Evolutionary conservation across 169 alveolate genomes (phyloP).

Genomic region (Eimeria sp.): DNA sequence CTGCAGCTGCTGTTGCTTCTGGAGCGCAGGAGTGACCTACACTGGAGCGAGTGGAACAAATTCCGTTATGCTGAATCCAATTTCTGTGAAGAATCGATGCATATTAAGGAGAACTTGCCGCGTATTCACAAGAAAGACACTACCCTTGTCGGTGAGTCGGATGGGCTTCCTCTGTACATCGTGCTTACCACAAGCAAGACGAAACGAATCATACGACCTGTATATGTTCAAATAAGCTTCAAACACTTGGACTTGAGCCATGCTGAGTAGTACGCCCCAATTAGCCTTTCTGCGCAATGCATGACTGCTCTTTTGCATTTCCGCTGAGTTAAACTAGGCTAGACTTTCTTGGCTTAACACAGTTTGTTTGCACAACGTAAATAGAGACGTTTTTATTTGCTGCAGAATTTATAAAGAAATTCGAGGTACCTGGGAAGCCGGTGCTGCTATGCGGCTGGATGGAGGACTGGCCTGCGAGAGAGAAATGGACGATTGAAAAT

Average conservation of each 20-base stretch:
- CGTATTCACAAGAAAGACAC: conserved; percentile 49
- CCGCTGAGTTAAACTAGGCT: no score
- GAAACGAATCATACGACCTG: no score
- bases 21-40: not conserved
- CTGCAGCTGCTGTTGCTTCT: not conserved
- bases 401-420: conserved; percentile 22
- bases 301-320: no score
- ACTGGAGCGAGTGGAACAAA: conserved; percentile 76
- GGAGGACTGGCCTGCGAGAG: conserved; percentile 84
- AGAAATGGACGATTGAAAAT: conserved; percentile 17
- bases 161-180: not conserved
- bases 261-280: no score
- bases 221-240: no score
- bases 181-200: no score
- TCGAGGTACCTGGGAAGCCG: conserved; percentile 70
- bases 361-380: no score
- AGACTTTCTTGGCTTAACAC: no score
- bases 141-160: not conserved
- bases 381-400: not conserved
- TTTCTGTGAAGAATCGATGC: conserved; percentile 71
- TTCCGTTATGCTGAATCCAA: conserved; percentile 33
- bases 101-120: conserved; percentile 42
- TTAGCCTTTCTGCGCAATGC: no score
- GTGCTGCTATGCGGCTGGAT: conserved; percentile 83
- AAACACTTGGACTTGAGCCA: no score